Evolutionary conservation across 805 yeast genomes (phyloP), one percentile per base, ranked within the genome.

Genomic region (Kuraishia capsulata): DNA sequence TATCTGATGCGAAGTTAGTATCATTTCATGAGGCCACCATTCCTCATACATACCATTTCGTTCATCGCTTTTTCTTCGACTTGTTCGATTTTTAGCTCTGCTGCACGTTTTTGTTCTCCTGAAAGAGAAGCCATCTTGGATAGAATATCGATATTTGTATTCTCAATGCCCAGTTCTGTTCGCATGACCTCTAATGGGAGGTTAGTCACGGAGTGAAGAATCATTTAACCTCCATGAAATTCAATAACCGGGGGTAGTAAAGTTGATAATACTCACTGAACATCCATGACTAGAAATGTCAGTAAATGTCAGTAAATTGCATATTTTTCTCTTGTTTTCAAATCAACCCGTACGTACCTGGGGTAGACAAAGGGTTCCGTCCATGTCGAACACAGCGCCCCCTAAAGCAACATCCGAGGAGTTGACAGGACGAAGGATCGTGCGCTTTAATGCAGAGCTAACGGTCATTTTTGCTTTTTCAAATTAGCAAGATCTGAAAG

Each of bases 21-120:
- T 20, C 20, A 16, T 34, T 16, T 21, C n/a, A n/a, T n/a, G n/a
- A n/a, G n/a, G n/a, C n/a, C n/a, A n/a, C n/a, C n/a, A n/a, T 14
- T 35, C n/a, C 20, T 14, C 19, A 14, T 24, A 24, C 47, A 4
- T 38, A 56, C 53, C 78, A 79, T 79, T 40, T 67, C 65, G 3
- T 55, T 48, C 86, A 79, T 79, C 2, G 85, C 83, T 24, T 61
- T 57, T n/a, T 65, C 59, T 49, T 80, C 88, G n/a, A 81, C 76
- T 1, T 45, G 57, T 25, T 65, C 61, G 19, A 81, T 60, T 39
- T 61, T 65, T 19, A 53, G 51, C 21, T 70, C 67, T 0, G 85
- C 84, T 5, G 42, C 51, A 5, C 41, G 52, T 39, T 64, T 68
- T 1, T 59, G 62, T 11, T 52, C 61, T 0, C 55, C 56, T 0